Evolutionary conservation across 176 grass and related monocot species (phyloP), one percentile per base, ranked within the genome.

Genomic region (Bolboschoenus planiculmis): DNA sequence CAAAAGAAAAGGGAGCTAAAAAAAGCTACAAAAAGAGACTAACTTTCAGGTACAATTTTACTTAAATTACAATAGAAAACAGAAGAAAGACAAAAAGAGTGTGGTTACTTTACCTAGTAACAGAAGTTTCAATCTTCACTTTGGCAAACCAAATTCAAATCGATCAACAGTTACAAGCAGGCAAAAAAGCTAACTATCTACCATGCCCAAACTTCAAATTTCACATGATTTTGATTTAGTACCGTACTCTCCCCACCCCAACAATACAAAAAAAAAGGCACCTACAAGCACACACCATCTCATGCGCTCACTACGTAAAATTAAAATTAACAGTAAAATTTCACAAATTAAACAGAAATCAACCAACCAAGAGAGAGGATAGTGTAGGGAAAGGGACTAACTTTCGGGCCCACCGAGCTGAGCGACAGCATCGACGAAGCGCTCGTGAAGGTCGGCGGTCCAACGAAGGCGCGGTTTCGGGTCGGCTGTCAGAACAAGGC

Each of bases 371-470:
- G 26, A 35, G 23, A 20, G 54, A 29, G 37, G 10, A 39, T 7
- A 36, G 73, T 39, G 24, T 47, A 40, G 44, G 46, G 23, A 83
- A 54, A 26, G 36, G 18, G 35, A 84, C 96, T 82, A 66, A 99
- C 96, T 99, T 86, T 99, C 97, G 18, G 92, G 89, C 26, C 93
- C 97, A 58, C 97, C 97, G 56, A 99, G 97, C 93, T 99, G 97
- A 42, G 97, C 89, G 77, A 99, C 93, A 68, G 93, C 97, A 85
- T 99, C 93, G 83, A 96, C 93, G 86, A 99, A 99, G 76, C 97
- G 93, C 83, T 99, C 97, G 50, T 99, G 97, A 78, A 99, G 93
- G 86, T 99, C 97, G 44, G 86, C 87, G n/a, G 89, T 99, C 97
- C 97, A 96, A 6, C 97, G 89, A 36, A 99, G 91, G 0, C 97